Evolutionary conservation across 306 rosid species (phyloP).

Genomic region (Quercus dentata): DNA sequence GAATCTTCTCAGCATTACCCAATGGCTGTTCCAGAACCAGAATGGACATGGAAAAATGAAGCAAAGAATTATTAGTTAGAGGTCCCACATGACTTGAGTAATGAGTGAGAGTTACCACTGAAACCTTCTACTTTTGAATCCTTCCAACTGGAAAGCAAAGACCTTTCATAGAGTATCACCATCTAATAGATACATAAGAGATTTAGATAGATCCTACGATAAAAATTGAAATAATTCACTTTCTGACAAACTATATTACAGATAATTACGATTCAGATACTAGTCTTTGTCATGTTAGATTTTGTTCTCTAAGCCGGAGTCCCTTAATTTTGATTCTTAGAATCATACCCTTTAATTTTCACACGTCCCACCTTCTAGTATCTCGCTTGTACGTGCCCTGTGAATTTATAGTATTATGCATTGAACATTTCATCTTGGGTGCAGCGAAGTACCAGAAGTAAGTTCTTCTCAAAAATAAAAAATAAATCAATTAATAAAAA

Average conservation of each 20-base stretch:
- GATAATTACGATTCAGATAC: neutral
- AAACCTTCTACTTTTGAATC: neutral
- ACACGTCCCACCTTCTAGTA: no score
- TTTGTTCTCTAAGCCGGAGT: neutral
- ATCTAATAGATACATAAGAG: neutral
- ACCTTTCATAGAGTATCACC: neutral
- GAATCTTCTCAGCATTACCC: neutral
- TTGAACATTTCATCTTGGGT: no score
- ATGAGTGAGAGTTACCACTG: neutral
- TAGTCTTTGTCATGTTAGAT: neutral
- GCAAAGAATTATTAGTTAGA: neutral
- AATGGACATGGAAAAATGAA: neutral
- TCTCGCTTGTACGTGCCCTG: no score
- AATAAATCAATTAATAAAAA: no score
- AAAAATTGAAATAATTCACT: neutral
- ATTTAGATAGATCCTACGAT: neutral
- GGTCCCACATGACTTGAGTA: neutral
- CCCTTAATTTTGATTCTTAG: neutral
- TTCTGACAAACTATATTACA: neutral
- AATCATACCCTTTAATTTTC: neutral
- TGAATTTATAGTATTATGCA: no score
- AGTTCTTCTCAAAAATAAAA: no score
- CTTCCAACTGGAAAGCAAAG: neutral
- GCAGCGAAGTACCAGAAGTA: no score
- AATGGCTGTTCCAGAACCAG: neutral